Evolutionary conservation across 768 basidiomycete species (phyloP).

Genomic region (Tubosaeta sp.): DNA sequence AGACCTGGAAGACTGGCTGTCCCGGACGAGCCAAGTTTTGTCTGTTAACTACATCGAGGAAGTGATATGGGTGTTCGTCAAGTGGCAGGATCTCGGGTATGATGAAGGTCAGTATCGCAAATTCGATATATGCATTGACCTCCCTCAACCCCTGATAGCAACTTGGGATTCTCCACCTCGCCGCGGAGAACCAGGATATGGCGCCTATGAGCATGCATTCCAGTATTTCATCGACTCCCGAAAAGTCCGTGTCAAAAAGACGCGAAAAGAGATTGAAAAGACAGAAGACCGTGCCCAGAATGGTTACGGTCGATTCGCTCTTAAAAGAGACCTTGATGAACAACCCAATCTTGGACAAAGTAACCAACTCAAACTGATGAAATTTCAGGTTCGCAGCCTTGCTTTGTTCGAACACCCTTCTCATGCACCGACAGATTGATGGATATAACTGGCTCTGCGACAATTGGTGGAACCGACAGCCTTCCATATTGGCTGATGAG

Average conservation of each 20-base stretch:
- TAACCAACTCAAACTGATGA: conserved; percentile 66
- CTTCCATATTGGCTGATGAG: conserved; percentile 92
- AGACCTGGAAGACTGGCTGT: conserved; percentile 53
- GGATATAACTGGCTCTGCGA: conserved; percentile 82
- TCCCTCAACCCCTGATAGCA: conserved; percentile 41
- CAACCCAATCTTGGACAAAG: conserved; percentile 69
- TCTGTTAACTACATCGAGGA: conserved; percentile 48
- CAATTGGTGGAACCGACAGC: conserved; percentile 85
- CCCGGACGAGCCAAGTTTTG: conserved; percentile 39
- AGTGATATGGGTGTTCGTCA: conserved; percentile 81
- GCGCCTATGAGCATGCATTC: conserved; percentile 67
- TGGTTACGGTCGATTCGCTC: conserved; percentile 48
- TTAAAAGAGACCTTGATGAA: conserved; percentile 38
- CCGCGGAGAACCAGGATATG: conserved; percentile 49
- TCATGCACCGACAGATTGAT: conserved; percentile 48
- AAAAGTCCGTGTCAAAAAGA: conserved; percentile 51
- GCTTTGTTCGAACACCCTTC: background rate
- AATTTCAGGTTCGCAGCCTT: conserved; percentile 64
- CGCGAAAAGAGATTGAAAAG: conserved; percentile 35
- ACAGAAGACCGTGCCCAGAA: conserved; percentile 55
- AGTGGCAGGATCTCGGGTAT: conserved; percentile 93
- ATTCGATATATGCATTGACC: background rate
- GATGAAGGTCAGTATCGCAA: conserved; percentile 63
- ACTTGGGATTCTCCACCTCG: conserved; percentile 90
- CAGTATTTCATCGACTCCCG: conserved; percentile 59